Evolutionary conservation across 139 green algal species (phyloP).

Genomic region (Chlamydomonas sphaeroides): DNA sequence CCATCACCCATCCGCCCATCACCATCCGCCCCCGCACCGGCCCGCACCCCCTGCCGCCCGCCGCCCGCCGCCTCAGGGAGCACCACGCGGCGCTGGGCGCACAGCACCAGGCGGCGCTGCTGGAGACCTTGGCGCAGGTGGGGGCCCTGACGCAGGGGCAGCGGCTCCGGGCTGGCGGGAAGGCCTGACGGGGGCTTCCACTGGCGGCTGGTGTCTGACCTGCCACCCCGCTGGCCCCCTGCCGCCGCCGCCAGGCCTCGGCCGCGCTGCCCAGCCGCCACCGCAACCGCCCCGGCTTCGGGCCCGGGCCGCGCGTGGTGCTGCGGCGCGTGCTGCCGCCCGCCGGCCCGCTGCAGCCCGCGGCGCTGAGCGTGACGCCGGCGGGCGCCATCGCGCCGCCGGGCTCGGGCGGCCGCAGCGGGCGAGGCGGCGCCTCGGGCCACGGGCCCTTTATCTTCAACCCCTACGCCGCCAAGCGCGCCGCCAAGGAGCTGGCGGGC

Average conservation of each 20-base stretch:
- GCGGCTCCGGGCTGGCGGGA: no score
- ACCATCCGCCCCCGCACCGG: no score
- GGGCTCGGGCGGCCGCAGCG: neutral
- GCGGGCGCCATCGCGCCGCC: neutral
- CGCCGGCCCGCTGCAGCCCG: slow-evolving; percentile 32
- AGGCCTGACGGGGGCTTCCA: neutral
- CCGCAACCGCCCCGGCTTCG: slow-evolving; percentile 41
- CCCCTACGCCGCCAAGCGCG: slow-evolving; percentile 62
- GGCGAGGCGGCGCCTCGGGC: neutral
- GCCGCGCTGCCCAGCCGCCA: slow-evolving; percentile 17
- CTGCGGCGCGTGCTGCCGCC: slow-evolving; percentile 44
- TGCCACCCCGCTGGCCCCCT: neutral
- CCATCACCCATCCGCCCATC: no score
- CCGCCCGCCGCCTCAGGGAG: slow-evolving; percentile 52
- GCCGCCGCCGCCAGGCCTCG: slow-evolving; percentile 36
- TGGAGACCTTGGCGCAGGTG: slow-evolving; percentile 61
- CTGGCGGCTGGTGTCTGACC: no score
- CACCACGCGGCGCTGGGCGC: slow-evolving; percentile 46
- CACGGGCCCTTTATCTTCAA: slow-evolving; percentile 82
- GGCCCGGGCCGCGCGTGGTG: slow-evolving; percentile 46
- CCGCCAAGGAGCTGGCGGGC: slow-evolving; percentile 11
- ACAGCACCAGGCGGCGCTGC: slow-evolving; percentile 61
- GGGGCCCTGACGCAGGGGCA: neutral
- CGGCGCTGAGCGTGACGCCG: neutral
- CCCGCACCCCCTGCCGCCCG: neutral